A percentile compares a stretch with the other conserved stretches of the same genome.
Evolutionary conservation across 208 protist genomes (phyloP).

Genomic region (Leishmania martiniquensis): DNA sequence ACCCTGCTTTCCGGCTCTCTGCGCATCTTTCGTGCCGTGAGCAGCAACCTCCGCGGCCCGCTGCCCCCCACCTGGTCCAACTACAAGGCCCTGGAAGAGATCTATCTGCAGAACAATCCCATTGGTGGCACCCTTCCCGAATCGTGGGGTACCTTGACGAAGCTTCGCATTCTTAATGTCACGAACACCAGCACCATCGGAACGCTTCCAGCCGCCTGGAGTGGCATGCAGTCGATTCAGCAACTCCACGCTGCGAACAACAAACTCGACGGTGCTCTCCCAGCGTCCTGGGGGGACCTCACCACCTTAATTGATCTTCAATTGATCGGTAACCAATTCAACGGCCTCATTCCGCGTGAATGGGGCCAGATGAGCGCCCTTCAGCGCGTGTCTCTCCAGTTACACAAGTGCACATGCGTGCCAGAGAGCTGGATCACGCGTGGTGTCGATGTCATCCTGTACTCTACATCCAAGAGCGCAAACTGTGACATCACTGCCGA

Average conservation of each 20-base stretch:
- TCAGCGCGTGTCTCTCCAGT: neutral
- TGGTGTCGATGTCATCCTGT: neutral
- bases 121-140: neutral
- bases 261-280: neutral
- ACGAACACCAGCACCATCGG: neutral
- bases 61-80: neutral
- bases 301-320: neutral
- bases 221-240: neutral
- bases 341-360: neutral
- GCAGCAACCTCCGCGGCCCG: neutral
- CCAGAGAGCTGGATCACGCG: slow-evolving; percentile 1
- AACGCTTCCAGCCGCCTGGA: neutral
- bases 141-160: neutral
- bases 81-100: neutral
- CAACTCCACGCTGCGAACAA: neutral
- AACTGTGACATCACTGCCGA: neutral
- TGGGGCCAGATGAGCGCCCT: slow-evolving; percentile 5
- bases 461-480: neutral
- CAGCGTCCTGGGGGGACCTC: neutral
- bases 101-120: neutral
- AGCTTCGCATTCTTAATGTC: neutral
- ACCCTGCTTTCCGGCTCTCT: neutral
- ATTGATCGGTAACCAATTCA: neutral
- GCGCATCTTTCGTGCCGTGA: neutral
- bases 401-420: neutral